These are phyloP conservation scores for Acanthamoeba sp. DNA, from an alignment of 208 protist species.

Conservation along the genomic window DNA sequence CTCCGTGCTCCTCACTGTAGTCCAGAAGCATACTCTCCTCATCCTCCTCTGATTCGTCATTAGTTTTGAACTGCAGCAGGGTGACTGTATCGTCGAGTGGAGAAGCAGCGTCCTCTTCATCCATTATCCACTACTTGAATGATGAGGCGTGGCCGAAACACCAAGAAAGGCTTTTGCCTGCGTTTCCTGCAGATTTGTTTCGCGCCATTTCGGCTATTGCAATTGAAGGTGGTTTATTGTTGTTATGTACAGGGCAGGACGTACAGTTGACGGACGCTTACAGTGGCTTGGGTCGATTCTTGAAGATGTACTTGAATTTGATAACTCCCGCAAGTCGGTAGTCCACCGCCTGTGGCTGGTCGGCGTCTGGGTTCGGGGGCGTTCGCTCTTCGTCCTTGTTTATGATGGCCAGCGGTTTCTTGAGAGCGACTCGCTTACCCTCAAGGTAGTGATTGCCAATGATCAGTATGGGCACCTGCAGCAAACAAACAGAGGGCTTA, in stretches of 20 bases:
- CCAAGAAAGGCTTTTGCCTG: neutral
- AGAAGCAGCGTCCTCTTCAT: no score
- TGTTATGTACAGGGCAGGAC: neutral
- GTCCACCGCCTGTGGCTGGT: neutral
- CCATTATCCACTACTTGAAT: neutral
- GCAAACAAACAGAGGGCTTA: neutral
- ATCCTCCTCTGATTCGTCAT: no score
- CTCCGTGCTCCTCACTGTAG: no score
- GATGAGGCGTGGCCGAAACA: neutral
- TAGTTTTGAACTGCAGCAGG: no score
- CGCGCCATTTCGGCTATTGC: neutral
- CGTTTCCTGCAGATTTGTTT: neutral
- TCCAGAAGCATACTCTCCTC: no score
- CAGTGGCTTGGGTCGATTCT: conserved; percentile 52
- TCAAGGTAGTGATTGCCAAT: conserved; percentile 71
- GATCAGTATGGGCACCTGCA: conserved; percentile 54
- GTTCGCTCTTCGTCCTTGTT: conserved; percentile 4
- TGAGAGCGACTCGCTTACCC: conserved; percentile 55
- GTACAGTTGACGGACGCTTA: neutral
- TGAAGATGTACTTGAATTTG: conserved; percentile 65
- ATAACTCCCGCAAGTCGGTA: conserved; percentile 45
- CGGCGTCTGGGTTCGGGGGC: neutral
- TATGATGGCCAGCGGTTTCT: conserved; percentile 56
- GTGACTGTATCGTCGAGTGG: no score
- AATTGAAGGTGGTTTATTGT: neutral